phyloP scores from a whole-genome alignment of 2,329 filamentous ascomycete genomes.

The Microdochium trichocladiopsis region DNA sequence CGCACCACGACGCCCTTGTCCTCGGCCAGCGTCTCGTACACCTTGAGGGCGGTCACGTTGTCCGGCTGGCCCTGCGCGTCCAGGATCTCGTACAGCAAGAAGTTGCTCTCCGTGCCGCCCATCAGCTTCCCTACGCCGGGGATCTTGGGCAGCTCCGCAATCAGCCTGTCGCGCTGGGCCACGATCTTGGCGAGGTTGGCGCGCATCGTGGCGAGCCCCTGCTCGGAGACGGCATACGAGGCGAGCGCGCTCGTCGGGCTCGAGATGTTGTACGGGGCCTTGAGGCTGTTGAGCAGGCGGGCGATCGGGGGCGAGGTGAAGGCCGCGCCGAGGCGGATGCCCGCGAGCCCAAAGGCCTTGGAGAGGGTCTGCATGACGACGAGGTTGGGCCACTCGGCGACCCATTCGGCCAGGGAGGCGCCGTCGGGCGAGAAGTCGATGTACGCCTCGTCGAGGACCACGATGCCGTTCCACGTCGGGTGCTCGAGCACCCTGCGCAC shows the following conservation, averaged over 20 bases:
- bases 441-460: constrained; percentile 93
- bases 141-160: constrained; percentile 66
- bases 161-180: constrained; percentile 67
- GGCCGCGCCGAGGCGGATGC: constrained; percentile 81
- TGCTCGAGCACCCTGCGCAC: constrained; percentile 70
- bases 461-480: constrained; percentile 89
- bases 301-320: constrained; percentile 75
- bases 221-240: constrained; percentile 57
- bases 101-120: constrained; percentile 80
- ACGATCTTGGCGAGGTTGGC: constrained; percentile 63
- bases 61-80: constrained; percentile 66
- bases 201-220: constrained; percentile 68
- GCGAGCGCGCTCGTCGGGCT: constrained; percentile 82
- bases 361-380: constrained; percentile 98
- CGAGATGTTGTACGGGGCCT: constrained; percentile 93
- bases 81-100: constrained; percentile 83
- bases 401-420: constrained; percentile 83
- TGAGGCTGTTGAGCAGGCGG: constrained; percentile 77
- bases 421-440: constrained; percentile 81
- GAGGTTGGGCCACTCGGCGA: constrained; percentile 86
- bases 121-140: constrained; percentile 73
- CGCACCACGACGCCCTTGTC: constrained; percentile 83
- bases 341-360: constrained; percentile 93
- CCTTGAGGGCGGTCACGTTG: constrained; percentile 68
- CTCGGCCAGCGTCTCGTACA: constrained; percentile 83